These are phyloP conservation scores for Wallacemonas rigidus DNA, from an alignment of 208 protist species.

Conservation along the genomic window DNA sequence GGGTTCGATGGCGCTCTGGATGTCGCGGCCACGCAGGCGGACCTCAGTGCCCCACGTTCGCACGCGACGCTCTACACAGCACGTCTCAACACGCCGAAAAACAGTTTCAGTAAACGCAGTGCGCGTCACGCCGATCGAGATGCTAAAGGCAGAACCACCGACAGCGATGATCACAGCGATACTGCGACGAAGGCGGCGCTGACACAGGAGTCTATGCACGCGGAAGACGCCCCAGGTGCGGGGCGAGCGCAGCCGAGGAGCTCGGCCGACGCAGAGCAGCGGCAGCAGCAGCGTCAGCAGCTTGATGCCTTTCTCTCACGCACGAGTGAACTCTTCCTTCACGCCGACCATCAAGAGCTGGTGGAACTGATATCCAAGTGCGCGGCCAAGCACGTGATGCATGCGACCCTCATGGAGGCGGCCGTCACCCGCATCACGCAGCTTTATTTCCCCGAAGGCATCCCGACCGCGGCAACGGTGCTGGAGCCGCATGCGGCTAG, in stretches of 20 bases:
- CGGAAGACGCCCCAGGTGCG: no score
- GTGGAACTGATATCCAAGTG: constrained; percentile 68
- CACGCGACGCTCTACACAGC: constrained; percentile 16
- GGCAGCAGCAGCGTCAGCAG: constrained; percentile 24
- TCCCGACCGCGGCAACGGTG: not conserved
- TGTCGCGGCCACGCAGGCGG: constrained; percentile 24
- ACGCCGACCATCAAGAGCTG: constrained; percentile 48
- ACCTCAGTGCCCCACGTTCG: constrained; percentile 1
- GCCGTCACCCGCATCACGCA: constrained; percentile 35
- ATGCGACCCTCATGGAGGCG: constrained; percentile 55
- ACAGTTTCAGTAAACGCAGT: not conserved
- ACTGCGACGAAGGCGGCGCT: no score
- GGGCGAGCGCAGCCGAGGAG: no score
- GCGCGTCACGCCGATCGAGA: no score
- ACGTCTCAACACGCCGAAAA: not conserved
- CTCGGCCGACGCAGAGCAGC: not conserved
- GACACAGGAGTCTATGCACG: no score
- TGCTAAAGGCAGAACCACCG: no score
- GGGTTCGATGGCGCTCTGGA: constrained; percentile 46
- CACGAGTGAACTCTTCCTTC: constrained; percentile 31
- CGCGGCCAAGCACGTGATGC: constrained; percentile 61
- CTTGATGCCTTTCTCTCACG: constrained; percentile 52
- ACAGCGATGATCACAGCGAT: no score
- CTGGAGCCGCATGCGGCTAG: no score
- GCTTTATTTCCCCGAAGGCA: constrained; percentile 41